Evolutionary conservation across 768 basidiomycete species (phyloP), one percentile per base, ranked within the genome.

Genomic region (Suillus spraguei): DNA sequence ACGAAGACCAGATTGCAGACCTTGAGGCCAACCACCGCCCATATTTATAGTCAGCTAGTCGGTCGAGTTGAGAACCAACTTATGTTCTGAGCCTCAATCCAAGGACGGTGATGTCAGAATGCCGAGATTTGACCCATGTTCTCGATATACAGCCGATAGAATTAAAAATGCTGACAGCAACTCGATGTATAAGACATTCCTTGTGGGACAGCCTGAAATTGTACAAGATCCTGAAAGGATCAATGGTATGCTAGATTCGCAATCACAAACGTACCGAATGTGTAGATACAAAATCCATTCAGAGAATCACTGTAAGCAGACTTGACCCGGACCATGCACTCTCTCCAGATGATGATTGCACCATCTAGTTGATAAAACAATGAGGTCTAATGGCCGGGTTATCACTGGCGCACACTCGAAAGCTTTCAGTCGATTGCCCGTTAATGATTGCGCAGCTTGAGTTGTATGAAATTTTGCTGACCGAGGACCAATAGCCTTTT

Each of bases 61-160:
- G 16, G 50, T 49, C 14, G 47, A 6, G 50, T 52, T 20, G 32
- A 53, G 20, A 53, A 11, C 52, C 33, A 53, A 32, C 11, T 20
- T 35, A 53, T 53, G 32, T 53, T 53, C 52, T 20, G 33, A 33
- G 10, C 32, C 50, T 10, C 32, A 17, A 52, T 17, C 11, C 33
- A 33, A 33, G 32, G 52, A 53, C 52, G 52, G 52, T 53, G 52
- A 35, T 53, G 52, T 53, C 33, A 53, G 52, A 35, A n/a, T 7
- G 33, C 52, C 52, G 52, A 35, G 32, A 20, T 13, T n/a, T 10
- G 20, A n/a, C 5, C 52, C 11, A 53, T 53, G 33, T 53, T 28
- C 33, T 35, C 52, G 52, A 49, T 49, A 14, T 9, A n/a, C 20
- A 13, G 52, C 32, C 33, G 52, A 20, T 35, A 52, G 20, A 13